Evolutionary conservation across 2,329 filamentous ascomycete genomes (phyloP).

Genomic region (Paracorniculantispora psalliotae): DNA sequence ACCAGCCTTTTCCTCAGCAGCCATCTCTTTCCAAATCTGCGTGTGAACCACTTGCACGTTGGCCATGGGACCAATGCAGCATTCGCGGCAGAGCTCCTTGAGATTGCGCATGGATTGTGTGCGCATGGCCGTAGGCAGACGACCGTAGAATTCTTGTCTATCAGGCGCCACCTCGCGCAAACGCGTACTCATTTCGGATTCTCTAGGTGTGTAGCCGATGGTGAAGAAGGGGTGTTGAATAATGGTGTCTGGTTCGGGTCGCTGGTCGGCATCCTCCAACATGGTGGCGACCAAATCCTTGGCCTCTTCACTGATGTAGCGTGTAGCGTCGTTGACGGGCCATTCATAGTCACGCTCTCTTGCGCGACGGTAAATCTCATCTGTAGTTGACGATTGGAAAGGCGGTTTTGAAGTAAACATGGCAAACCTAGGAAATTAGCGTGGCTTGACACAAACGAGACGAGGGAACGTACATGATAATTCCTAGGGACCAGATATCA

Average conservation of each 20-base stretch:
- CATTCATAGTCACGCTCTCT: slow-evolving; percentile 72
- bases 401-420: slow-evolving; percentile 95
- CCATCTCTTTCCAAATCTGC: slow-evolving; percentile 61
- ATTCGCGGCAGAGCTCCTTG: slow-evolving; percentile 52
- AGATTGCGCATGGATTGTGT: slow-evolving; percentile 47
- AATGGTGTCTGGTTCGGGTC: slow-evolving; percentile 72
- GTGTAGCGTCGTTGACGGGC: slow-evolving; percentile 63
- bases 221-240: slow-evolving; percentile 77
- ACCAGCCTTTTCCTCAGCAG: slow-evolving; percentile 62
- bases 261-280: slow-evolving; percentile 67
- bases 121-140: slow-evolving; percentile 41
- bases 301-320: slow-evolving; percentile 68
- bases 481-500: slow-evolving; percentile 95
- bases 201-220: slow-evolving; percentile 64
- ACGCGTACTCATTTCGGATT: slow-evolving; percentile 53
- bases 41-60: slow-evolving; percentile 43
- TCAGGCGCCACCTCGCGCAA: slow-evolving; percentile 55
- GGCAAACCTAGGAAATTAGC: slow-evolving; percentile 60
- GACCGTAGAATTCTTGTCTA: slow-evolving; percentile 52
- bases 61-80: slow-evolving; percentile 54
- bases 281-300: slow-evolving; percentile 74
- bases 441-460: not conserved
- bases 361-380: slow-evolving; percentile 75
- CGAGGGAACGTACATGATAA: slow-evolving; percentile 71
- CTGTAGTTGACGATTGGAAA: slow-evolving; percentile 86